These are phyloP conservation scores for Naganishia friedmannii DNA, from an alignment of 768 basidiomycete species.

Conservation along the genomic window DNA sequence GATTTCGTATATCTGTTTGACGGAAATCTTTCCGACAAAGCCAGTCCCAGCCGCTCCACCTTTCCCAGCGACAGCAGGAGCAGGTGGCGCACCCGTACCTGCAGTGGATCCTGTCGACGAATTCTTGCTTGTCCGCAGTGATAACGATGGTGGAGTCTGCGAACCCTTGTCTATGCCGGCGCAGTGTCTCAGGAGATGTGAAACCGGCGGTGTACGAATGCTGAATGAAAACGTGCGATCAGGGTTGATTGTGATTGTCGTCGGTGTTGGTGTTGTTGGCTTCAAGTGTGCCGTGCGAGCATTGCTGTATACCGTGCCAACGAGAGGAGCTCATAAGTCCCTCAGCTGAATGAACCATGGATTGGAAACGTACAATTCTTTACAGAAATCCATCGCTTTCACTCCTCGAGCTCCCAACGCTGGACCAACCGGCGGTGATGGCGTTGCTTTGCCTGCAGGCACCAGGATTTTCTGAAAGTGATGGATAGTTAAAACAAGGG, in stretches of 20 bases:
- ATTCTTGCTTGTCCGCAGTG: constrained; percentile 55
- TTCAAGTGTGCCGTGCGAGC: constrained; percentile 87
- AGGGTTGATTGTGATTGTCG: constrained; percentile 86
- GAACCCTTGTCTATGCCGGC: constrained; percentile 88
- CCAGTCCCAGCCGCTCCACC: constrained; percentile 29
- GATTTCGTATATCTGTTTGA: constrained; percentile 98
- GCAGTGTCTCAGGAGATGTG: constrained; percentile 86
- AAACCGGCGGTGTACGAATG: constrained; percentile 76
- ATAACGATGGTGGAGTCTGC: constrained; percentile 67
- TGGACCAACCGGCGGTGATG: constrained; percentile 92
- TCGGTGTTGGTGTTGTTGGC: constrained; percentile 81
- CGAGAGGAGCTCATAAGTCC: background rate
- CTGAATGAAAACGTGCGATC: constrained; percentile 93
- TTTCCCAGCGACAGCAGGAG: constrained; percentile 3
- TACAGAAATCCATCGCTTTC: constrained; percentile 99
- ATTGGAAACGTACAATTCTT: constrained; percentile 66
- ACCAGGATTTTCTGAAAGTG: constrained; percentile 61
- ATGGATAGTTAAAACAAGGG: background rate
- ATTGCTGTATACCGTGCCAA: constrained; percentile 56
- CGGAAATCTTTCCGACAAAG: constrained; percentile 68
- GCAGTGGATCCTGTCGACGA: constrained; percentile 23
- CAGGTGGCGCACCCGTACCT: background rate
- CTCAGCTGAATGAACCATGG: background rate
- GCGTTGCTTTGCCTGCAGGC: constrained; percentile 89
- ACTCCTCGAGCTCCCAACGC: constrained; percentile 97